These are phyloP conservation scores for Dictyostelium brefeldianum DNA, from an alignment of 78 protist genomes.

Conservation along the genomic window DNA sequence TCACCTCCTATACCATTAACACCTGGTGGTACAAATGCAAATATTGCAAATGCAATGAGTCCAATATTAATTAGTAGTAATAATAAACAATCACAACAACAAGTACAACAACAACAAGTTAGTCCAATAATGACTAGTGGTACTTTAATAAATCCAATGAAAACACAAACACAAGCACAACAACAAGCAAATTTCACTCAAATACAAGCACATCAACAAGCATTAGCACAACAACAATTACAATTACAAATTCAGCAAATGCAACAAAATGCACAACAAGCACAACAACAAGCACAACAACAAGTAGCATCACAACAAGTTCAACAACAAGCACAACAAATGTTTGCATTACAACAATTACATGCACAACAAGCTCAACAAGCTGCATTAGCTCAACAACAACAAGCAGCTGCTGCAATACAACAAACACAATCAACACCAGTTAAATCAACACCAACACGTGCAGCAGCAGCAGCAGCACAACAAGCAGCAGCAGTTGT, in stretches of 20 bases:
- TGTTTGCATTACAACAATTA: neutral
- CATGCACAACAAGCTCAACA: neutral
- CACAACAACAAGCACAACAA: neutral
- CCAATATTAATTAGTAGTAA: slow-evolving; percentile 14
- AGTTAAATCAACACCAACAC: neutral
- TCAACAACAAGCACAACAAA: neutral
- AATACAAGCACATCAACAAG: neutral
- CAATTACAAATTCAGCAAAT: neutral
- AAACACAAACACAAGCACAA: neutral
- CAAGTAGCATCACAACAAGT: neutral
- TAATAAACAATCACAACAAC: neutral
- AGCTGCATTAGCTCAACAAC: neutral
- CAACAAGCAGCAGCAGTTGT: neutral
- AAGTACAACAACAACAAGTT: neutral
- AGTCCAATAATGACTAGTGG: neutral
- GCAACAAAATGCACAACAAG: slow-evolving; percentile 10
- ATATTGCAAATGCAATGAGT: slow-evolving; percentile 6
- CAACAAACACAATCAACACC: neutral
- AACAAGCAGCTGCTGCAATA: neutral
- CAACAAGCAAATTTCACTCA: neutral
- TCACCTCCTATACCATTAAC: neutral
- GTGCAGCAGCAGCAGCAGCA: slow-evolving; percentile 23
- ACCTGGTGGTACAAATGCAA: neutral
- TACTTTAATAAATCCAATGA: neutral
- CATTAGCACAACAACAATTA: neutral